Evolutionary conservation across 2,329 filamentous ascomycete species (phyloP), one percentile per base, ranked within the genome.

Genomic region (Laburnicola sp.): DNA sequence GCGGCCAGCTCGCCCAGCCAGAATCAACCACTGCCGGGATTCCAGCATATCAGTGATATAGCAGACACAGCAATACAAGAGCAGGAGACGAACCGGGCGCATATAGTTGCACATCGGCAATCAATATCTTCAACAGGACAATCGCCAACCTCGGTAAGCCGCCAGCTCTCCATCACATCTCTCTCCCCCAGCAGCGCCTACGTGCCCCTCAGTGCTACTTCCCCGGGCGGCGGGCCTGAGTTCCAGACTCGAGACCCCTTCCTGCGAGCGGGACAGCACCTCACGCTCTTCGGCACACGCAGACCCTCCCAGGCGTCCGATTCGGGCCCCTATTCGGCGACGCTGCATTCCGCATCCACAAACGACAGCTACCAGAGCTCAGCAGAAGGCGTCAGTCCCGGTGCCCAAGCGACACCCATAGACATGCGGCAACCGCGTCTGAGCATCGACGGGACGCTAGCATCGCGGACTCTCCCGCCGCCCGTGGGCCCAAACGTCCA

Each of bases 251-350:
- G 62, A 37, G 69, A 73, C 48, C 52, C 64, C 3, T 73, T 73
- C 41, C 51, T 72, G 7, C 59, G 63, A 26, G 59, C 64, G 11
- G 60, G 64, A 10, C 63, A 66, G 22, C 63, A 64, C 25, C 58
- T 62, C 35, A 59, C 59, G 1, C 53, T 69, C 9, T 68, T 71
- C 47, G 60, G 62, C 48, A 57, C 62, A 25, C 64, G 68, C 8
- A 61, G 69, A 50, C 66, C 68, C 8, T 73, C 72, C n/a, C 69
- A 73, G 46, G 66, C 65, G 25, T 72, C 72, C 10, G 71, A 71
- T 27, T 55, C 51, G 36, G 65, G 64, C 2, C 63, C 63, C 4
- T 71, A 66, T 28, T 69, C 71, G 8, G 70, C 69, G 6, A 60
- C 56, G 10, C n/a, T 68, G 45, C 62, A 65, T 32, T 71, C 50